Base-by-base conservation (phyloP, 768 basidiomycete species). In the Dictyophora rubrovolvata region DNA sequence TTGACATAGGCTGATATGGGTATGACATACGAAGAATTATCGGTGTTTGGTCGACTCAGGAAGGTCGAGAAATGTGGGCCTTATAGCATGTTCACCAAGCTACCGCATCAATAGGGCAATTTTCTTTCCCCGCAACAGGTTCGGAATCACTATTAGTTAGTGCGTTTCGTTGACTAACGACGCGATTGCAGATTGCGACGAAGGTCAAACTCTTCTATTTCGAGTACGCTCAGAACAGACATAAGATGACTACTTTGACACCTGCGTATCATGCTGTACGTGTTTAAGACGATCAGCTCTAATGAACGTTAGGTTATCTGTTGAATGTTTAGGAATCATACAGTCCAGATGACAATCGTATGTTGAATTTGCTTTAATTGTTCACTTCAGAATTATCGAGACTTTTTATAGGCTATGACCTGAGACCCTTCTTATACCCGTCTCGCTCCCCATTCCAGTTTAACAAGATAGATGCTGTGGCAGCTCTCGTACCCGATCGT, bases 181-280 rank as follows among this genome's bases (percentile, higher is more conserved):
- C 18, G 18, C 10, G 28, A 7, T 17, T 60, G 16, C 62, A 93
- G 93, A 93, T 98, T 59, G 96, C 94, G 16, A 87, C 90, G 65
- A 98, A 97, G 75, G 96, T 99, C 66, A 98, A 99, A 70, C 73
- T 84, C 42, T 99, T 99, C 77, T 98, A 91, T 76, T 95, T 93
- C 65, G 93, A 96, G 69, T 85, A 99, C 65, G 96, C 96, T 0
- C 78, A 94, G 55, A 99, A 99, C 70, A 75, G 94, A 50, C 96
- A 98, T 75, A 99, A 99, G 81, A 98, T 99, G 93, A 95, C 93
- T 22, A 95, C 92, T 0, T 68, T 96, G 62, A 96, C 93, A 1
- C 93, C 93, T 1, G 80, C 91, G 1, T 96, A 96, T 66, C 93
- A 96, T 69, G 93, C 93, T 52, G 95, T 87, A 63, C 67, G 89